Percentiles rank a stretch among this genome's conserved stretches.
These are phyloP conservation scores for Prunus mongolica DNA, from an alignment of 306 rosid genomes.

Conservation along the genomic window DNA sequence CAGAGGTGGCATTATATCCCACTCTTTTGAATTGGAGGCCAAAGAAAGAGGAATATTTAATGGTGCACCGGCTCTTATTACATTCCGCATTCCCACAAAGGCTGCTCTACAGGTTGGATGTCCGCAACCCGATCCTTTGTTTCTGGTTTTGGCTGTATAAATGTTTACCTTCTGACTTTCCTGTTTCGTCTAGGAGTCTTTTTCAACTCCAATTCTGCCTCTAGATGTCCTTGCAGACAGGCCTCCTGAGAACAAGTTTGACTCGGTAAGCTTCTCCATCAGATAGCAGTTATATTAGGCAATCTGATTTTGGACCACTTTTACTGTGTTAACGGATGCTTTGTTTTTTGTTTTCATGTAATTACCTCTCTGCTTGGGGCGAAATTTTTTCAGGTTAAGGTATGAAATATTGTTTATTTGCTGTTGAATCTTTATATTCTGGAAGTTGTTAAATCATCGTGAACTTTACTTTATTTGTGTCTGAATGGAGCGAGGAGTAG, in stretches of 20 bases:
- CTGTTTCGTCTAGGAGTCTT: constrained; percentile 56
- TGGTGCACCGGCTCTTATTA: constrained; percentile 77
- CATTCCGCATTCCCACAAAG: constrained; percentile 87
- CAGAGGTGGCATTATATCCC: constrained; percentile 77
- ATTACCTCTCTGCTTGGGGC: constrained; percentile 25
- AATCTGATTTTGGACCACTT: constrained; percentile 16
- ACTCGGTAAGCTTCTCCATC: constrained; percentile 55
- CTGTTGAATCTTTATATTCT: constrained; percentile 3
- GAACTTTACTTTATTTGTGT: not conserved
- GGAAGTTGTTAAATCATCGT: not conserved
- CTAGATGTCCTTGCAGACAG: constrained; percentile 89
- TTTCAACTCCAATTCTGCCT: constrained; percentile 81
- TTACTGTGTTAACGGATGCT: constrained; percentile 30
- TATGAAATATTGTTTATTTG: constrained; percentile 28
- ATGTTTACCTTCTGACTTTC: constrained; percentile 15
- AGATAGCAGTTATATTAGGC: not conserved
- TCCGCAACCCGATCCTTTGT: not conserved
- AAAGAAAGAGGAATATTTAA: constrained; percentile 59
- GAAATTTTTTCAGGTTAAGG: constrained; percentile 69
- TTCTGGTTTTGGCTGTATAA: constrained; percentile 3
- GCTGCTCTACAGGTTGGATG: constrained; percentile 71
- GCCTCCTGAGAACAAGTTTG: constrained; percentile 84
- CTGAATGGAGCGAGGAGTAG: not conserved
- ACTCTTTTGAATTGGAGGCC: constrained; percentile 88
- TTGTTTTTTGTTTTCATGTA: constrained; percentile 41